Evolutionary conservation across 805 yeast species (phyloP).

Genomic region (Saccharomyces paradoxus): DNA sequence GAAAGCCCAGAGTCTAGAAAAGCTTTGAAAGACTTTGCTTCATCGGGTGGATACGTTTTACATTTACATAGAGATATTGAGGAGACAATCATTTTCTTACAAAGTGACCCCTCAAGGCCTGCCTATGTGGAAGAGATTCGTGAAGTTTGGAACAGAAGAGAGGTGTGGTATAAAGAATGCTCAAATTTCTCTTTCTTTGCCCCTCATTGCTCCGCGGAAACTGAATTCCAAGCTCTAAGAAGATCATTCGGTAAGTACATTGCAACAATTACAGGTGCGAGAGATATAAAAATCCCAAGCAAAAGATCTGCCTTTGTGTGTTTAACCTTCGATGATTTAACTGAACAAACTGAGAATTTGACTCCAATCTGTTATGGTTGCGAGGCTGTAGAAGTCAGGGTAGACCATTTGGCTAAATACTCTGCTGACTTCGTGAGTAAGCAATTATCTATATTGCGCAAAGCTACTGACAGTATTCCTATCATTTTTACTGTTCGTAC

Average conservation of each 20-base stretch:
- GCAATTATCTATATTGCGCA: constrained; percentile 65
- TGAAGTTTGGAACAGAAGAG: constrained; percentile 79
- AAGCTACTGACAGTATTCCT: constrained; percentile 54
- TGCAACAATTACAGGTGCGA: constrained; percentile 51
- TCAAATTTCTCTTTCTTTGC: constrained; percentile 73
- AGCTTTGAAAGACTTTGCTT: constrained; percentile 45
- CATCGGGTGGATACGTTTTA: constrained; percentile 67
- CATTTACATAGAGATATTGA: constrained; percentile 85
- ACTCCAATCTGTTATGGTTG: constrained; percentile 57
- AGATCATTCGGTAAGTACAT: constrained; percentile 52
- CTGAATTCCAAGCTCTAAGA: constrained; percentile 50
- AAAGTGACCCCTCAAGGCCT: constrained; percentile 78
- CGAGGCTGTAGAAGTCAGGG: constrained; percentile 76
- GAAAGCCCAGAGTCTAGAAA: constrained; percentile 65
- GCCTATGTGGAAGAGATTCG: constrained; percentile 72
- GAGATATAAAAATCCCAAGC: constrained; percentile 25
- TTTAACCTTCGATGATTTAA: constrained; percentile 58
- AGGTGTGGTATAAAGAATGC: constrained; percentile 68
- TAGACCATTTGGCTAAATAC: constrained; percentile 53
- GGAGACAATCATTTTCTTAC: constrained; percentile 67
- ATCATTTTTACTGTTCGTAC: constrained; percentile 78
- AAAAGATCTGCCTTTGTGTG: constrained; percentile 62
- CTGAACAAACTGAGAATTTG: constrained; percentile 37
- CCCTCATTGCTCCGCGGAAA: constrained; percentile 52
- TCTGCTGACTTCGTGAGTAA: constrained; percentile 53